These are phyloP conservation scores for Metschnikowia koreensis DNA, from an alignment of 805 yeast species.

Conservation along the genomic window DNA sequence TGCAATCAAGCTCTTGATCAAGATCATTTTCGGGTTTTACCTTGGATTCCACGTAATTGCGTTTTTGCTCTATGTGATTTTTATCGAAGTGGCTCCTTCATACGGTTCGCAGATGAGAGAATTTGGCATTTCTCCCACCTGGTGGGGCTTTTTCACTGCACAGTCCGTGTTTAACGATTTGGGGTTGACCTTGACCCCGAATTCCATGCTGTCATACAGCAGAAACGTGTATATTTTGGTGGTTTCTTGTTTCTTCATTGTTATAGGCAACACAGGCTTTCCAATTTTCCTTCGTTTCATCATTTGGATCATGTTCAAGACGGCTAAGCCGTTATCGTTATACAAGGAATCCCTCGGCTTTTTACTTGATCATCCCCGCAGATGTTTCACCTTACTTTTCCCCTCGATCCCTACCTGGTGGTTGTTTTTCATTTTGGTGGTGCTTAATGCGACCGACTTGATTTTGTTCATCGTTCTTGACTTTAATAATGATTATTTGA, in stretches of 20 bases:
- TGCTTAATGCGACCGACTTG: slow-evolving; percentile 74
- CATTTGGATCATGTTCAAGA: slow-evolving; percentile 74
- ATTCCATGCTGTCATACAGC: slow-evolving; percentile 71
- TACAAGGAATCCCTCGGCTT: slow-evolving; percentile 78
- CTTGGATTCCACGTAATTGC: slow-evolving; percentile 70
- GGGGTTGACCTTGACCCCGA: slow-evolving; percentile 78
- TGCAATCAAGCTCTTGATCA: slow-evolving; percentile 73
- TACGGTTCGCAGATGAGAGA: slow-evolving; percentile 46
- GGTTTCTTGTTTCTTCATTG: slow-evolving; percentile 64
- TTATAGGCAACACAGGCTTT: slow-evolving; percentile 93
- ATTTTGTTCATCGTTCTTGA: slow-evolving; percentile 79
- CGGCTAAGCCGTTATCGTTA: slow-evolving; percentile 63
- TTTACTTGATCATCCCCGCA: slow-evolving; percentile 90
- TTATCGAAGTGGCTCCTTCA: slow-evolving; percentile 39
- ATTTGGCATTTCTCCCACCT: slow-evolving; percentile 68
- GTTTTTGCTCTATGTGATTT: slow-evolving; percentile 55
- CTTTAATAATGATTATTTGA: slow-evolving; percentile 47
- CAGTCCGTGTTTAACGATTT: slow-evolving; percentile 80
- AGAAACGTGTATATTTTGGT: slow-evolving; percentile 64
- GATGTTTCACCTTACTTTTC: slow-evolving; percentile 90
- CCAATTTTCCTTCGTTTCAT: slow-evolving; percentile 79
- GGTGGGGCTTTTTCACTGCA: slow-evolving; percentile 93
- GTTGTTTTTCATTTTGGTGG: slow-evolving; percentile 72
- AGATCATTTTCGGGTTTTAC: slow-evolving; percentile 64
- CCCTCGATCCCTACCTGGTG: slow-evolving; percentile 96